phyloP scores from a whole-genome alignment of 2,329 filamentous ascomycete genomes.

The Ceratocystis harringtonii region DNA sequence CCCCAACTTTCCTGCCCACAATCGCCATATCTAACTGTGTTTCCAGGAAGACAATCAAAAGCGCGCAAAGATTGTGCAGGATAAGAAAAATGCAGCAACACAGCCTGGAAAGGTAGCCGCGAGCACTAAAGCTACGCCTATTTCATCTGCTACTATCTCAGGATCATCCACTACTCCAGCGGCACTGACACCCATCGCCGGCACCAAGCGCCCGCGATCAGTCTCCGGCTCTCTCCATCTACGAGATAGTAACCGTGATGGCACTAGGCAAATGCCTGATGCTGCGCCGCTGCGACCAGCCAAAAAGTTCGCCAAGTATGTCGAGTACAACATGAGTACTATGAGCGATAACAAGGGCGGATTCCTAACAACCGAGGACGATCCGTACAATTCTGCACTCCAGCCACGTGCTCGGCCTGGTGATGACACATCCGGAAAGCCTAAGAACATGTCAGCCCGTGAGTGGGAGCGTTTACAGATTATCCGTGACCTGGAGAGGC shows the following conservation, averaged over 20 bases:
- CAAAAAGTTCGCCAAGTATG: conserved; percentile 80
- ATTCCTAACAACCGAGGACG: conserved; percentile 80
- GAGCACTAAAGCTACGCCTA: background rate
- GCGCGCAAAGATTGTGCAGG: conserved; percentile 72
- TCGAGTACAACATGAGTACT: conserved; percentile 94
- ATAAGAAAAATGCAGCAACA: conserved; percentile 46
- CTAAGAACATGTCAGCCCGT: conserved; percentile 71
- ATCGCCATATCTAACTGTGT: background rate
- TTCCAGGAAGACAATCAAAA: conserved; percentile 70
- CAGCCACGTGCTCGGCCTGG: conserved; percentile 26
- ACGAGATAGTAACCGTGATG: conserved; percentile 26
- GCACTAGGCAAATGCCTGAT: conserved; percentile 46
- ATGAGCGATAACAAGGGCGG: conserved; percentile 98
- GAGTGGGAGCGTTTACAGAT: conserved; percentile 84
- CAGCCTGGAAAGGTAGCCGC: background rate
- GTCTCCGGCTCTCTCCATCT: conserved; percentile 31
- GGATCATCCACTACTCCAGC: background rate
- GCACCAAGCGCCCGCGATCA: conserved; percentile 4
- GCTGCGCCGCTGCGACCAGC: conserved; percentile 52
- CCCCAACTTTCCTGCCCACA: conserved; percentile 12
- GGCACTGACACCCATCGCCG: background rate
- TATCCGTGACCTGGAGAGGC: conserved; percentile 53
- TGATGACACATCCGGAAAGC: conserved; percentile 45
- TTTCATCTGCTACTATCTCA: background rate
- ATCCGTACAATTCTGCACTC: conserved; percentile 71